phyloP scores from a whole-genome alignment of 2,329 filamentous ascomycete genomes.

The Colletotrichum plurivorum region DNA sequence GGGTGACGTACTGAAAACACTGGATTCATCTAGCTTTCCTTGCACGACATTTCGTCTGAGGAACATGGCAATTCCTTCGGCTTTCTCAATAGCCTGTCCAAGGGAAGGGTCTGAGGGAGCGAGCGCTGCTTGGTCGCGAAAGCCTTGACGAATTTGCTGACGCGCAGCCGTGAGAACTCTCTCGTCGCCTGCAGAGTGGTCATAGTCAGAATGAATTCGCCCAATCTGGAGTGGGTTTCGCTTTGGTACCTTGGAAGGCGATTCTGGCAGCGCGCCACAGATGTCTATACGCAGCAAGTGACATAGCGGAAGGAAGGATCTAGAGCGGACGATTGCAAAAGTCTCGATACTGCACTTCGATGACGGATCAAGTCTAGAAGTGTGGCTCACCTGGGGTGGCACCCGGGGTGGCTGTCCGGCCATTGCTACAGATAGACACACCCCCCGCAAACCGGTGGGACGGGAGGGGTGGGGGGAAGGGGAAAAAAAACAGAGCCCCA shows the following conservation, averaged over 20 bases:
- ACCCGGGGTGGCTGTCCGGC: too few relatives aligned
- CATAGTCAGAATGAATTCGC: slow-evolving; percentile 5
- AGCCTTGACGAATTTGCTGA: slow-evolving; percentile 79
- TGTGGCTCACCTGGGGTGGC: too few relatives aligned
- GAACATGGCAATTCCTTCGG: slow-evolving; percentile 85
- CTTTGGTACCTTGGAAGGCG: slow-evolving; percentile 81
- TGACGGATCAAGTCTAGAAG: too few relatives aligned
- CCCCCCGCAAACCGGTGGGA: background rate
- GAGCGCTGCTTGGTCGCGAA: slow-evolving; percentile 76
- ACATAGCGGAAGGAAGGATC: slow-evolving; percentile 60
- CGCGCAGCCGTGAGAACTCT: slow-evolving; percentile 79
- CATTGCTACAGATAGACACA: too few relatives aligned
- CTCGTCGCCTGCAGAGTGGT: slow-evolving; percentile 73
- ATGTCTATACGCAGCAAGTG: slow-evolving; percentile 83
- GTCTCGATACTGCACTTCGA: too few relatives aligned
- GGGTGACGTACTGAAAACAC: slow-evolving; percentile 72
- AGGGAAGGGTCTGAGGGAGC: slow-evolving; percentile 71
- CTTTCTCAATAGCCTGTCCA: slow-evolving; percentile 79
- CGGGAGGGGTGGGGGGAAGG: background rate
- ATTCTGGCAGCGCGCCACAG: slow-evolving; percentile 85
- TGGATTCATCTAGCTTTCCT: slow-evolving; percentile 69
- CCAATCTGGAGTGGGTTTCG: background rate
- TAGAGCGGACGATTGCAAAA: background rate
- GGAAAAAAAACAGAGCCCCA: slow-evolving; percentile 19
- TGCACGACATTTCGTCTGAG: slow-evolving; percentile 91